Percentiles rank a stretch among this genome's conserved stretches.
phyloP scores from a whole-genome alignment of 2,329 filamentous ascomycete species.

The Chalaropsis ovoidea region DNA sequence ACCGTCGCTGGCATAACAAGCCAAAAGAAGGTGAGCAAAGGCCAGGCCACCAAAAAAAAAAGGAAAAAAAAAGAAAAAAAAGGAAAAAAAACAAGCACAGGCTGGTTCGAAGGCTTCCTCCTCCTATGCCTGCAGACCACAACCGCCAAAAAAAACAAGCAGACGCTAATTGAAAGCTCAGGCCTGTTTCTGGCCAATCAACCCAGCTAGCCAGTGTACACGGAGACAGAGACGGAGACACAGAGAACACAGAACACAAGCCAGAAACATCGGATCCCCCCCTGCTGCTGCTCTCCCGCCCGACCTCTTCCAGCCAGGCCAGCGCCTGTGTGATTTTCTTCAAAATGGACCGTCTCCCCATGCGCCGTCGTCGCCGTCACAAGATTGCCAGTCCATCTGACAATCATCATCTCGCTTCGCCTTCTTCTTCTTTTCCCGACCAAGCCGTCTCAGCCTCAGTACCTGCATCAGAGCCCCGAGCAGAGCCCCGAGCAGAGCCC shows the following conservation, averaged over 20 bases:
- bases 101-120: no score
- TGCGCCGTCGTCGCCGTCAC: slow-evolving; percentile 38
- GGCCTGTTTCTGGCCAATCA: not conserved
- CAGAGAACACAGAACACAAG: not conserved
- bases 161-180: slow-evolving; percentile 8
- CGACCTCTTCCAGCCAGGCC: not conserved
- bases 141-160: not conserved
- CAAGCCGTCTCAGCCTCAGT: not conserved
- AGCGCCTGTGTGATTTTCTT: not conserved
- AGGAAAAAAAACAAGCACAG: not conserved
- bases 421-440: not conserved
- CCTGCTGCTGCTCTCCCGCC: not conserved
- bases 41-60: slow-evolving; percentile 10
- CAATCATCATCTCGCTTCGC: slow-evolving; percentile 5
- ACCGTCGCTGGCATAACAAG: not conserved
- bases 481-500: not conserved
- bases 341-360: slow-evolving; percentile 37
- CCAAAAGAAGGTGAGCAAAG: slow-evolving; percentile 1
- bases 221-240: not conserved
- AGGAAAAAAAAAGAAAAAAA: not conserved
- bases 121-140: no score
- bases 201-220: not conserved
- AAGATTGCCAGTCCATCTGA: slow-evolving; percentile 29
- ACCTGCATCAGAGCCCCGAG: not conserved
- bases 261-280: not conserved